A percentile compares a stretch with the other conserved stretches of the same genome.
These are phyloP conservation scores for Hypsizygus marmoreus DNA, from an alignment of 768 basidiomycete genomes.

Conservation along the genomic window DNA sequence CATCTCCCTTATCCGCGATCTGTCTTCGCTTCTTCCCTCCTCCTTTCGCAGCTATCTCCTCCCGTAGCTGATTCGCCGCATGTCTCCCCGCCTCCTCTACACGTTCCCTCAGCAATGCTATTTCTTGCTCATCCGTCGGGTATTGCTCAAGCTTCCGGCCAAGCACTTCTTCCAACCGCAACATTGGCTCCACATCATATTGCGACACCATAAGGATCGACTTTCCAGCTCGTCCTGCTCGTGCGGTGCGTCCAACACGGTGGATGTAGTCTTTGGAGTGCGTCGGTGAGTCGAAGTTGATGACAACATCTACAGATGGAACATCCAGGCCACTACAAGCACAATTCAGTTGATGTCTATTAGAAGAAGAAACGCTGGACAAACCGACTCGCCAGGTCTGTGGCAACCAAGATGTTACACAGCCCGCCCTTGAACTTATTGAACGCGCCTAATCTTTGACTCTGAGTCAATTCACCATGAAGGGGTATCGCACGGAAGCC, in stretches of 20 bases:
- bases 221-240: constrained; percentile 93
- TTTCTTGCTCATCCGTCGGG: constrained; percentile 82
- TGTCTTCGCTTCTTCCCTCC: no score
- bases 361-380: constrained; percentile 24
- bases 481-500: constrained; percentile 93
- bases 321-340: constrained; percentile 82
- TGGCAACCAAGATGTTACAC: constrained; percentile 88
- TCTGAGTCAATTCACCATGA: constrained; percentile 92
- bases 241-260: constrained; percentile 92
- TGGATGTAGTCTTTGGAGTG: constrained; percentile 99
- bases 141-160: constrained; percentile 89
- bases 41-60: no score
- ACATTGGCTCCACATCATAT: constrained; percentile 93
- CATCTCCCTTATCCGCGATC: constrained; percentile 56
- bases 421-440: constrained; percentile 93
- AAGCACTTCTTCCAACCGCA: constrained; percentile 91
- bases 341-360: neutral
- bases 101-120: constrained; percentile 81
- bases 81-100: constrained; percentile 81
- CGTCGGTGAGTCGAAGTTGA: constrained; percentile 95
- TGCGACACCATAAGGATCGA: constrained; percentile 93
- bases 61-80: constrained; percentile 67
- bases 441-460: constrained; percentile 85
- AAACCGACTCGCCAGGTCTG: constrained; percentile 90
- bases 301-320: constrained; percentile 90